Base-by-base conservation (phyloP, 305 asterid species). In the Plantago coronopus region DNA sequence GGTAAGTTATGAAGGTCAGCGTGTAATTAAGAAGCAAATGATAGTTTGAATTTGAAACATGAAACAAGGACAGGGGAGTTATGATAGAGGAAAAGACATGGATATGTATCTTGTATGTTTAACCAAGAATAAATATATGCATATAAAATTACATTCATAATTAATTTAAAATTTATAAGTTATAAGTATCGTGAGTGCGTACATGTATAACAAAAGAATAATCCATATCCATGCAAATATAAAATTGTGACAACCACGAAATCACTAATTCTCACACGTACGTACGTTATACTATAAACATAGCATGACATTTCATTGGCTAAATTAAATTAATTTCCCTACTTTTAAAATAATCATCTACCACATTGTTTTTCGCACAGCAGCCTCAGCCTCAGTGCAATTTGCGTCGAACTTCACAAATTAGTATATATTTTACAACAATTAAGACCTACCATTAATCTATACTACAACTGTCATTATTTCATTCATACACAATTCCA, bases 111-210 rank as follows among this genome's bases (percentile, higher is more conserved):
- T 53, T 37, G 57, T 23, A 59, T 70, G 76, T 58, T 64, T 67
- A 71, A 59, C 72, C 64, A 57, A 45, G 63, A 68, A 71, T 68
- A 71, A 71, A 59, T 66, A 47, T 55, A 57, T 48, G 7, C 5
- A 27, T 27, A 16, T 18, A 49, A 17, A 37, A 34, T 50, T n/a
- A 25, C 51, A 31, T 31, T 31, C 1, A 2, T 31, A 31, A 2
- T 31, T 31, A 2, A 2, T 31, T 31, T 2, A 31, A 1, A 2
- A 25, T 25, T 25, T 2, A 25, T 25, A 25, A 25, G 2, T 2
- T 5, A 25, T 25, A 0, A 9, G 38, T 31, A 31, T 5, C 9
- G 0, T 47, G 45, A 1, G 9, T 31, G 9, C 7, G 7, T 31
- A 6, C 7, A 6, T 31, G 7, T 2, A 4, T 31, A 31, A 31